Percentiles rank a stretch among this genome's conserved stretches.
Conservation (phyloP, 2,329 filamentous ascomycete genomes). For the Hymenoscyphus fructigenus region DNA sequence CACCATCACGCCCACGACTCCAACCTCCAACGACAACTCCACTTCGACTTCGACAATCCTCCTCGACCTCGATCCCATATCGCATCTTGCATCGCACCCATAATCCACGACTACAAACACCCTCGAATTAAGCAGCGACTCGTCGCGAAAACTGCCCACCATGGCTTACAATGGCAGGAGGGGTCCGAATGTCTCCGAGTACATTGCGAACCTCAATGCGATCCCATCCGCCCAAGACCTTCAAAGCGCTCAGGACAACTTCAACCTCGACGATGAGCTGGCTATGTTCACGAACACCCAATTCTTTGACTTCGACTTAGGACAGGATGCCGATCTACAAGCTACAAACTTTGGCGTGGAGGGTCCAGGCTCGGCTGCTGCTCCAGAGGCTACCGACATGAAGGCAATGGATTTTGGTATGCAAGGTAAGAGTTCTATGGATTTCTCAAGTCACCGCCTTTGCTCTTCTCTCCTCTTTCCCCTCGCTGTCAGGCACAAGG, state of each 20-base stretch:
- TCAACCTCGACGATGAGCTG: conserved; percentile 69
- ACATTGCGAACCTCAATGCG: conserved; percentile 81
- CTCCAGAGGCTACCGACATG: conserved; percentile 41
- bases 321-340: conserved; percentile 58
- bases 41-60: background rate
- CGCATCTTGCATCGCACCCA: background rate
- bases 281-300: conserved; percentile 80
- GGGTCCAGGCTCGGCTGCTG: conserved; percentile 3
- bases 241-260: conserved; percentile 48
- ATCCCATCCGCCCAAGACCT: conserved; percentile 64
- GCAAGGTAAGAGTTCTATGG: conserved; percentile 39
- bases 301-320: conserved; percentile 76
- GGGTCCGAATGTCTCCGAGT: conserved; percentile 85
- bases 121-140: background rate
- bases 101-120: background rate
- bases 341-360: conserved; percentile 23
- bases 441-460: background rate
- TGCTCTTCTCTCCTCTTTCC: background rate
- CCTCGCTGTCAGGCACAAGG: conserved; percentile 5
- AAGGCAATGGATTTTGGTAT: conserved; percentile 49
- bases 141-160: conserved; percentile 4
- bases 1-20: background rate
- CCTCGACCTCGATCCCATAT: background rate
- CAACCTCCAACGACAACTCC: background rate
- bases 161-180: conserved; percentile 74